These are phyloP conservation scores for Dichotomopilus funicola DNA, from an alignment of 2,329 filamentous ascomycete genomes.

Conservation along the genomic window DNA sequence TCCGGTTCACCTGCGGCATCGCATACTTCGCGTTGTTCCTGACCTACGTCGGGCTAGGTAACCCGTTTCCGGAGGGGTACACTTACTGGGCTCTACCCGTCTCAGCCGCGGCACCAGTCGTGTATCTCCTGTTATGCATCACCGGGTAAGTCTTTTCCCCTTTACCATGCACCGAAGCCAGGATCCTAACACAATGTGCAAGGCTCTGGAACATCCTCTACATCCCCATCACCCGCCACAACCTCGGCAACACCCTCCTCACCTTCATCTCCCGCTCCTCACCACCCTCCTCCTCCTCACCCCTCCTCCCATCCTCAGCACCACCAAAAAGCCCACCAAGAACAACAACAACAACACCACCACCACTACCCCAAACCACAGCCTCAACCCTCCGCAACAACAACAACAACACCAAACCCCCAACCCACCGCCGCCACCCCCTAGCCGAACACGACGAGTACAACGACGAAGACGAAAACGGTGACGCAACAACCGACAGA, in stretches of 20 bases:
- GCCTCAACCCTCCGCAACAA: not conserved
- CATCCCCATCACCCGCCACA: constrained; percentile 10
- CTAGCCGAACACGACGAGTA: too few species aligned
- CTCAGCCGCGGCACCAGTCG: constrained; percentile 27
- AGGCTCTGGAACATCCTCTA: constrained; percentile 21
- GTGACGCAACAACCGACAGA: not conserved
- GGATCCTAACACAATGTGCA: not conserved
- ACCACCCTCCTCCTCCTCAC: too few species aligned
- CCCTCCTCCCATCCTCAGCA: too few species aligned
- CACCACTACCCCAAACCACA: not conserved
- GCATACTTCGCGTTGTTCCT: constrained; percentile 33
- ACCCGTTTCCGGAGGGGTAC: constrained; percentile 33
- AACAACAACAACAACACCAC: not conserved
- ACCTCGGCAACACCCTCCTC: constrained; percentile 5
- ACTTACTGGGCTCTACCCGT: constrained; percentile 32
- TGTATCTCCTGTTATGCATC: constrained; percentile 34
- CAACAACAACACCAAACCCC: not conserved
- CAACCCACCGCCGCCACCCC: too few species aligned
- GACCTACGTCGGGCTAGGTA: constrained; percentile 30
- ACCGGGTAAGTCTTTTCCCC: constrained; percentile 21
- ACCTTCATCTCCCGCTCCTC: not conserved
- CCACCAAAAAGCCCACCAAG: not conserved
- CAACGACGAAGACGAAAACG: too few species aligned
- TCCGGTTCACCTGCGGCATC: constrained; percentile 28
- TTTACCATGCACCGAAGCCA: not conserved